Evolutionary conservation across 2,329 filamentous ascomycete species (phyloP).

Genomic region (Bipolaris bicolor): DNA sequence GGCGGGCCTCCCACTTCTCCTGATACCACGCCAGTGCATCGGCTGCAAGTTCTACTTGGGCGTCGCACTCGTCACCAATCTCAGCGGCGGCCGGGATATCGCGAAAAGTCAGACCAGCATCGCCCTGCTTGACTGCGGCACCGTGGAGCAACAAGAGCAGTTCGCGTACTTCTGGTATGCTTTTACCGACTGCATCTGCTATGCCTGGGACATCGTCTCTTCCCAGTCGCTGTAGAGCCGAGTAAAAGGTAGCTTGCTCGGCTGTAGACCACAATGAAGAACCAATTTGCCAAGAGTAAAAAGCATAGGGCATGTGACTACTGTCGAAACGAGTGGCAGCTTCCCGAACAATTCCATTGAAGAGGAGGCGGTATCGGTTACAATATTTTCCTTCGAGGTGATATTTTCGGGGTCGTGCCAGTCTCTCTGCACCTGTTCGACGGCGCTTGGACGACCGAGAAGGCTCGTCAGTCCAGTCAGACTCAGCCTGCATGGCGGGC

Average conservation of each 20-base stretch:
- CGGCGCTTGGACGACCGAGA: constrained; percentile 34
- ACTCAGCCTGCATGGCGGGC: no score
- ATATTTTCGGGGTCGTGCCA: constrained; percentile 24
- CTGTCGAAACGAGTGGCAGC: constrained; percentile 26
- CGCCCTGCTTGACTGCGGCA: constrained; percentile 48
- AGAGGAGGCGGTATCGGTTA: constrained; percentile 49
- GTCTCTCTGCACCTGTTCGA: constrained; percentile 27
- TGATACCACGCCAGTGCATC: constrained; percentile 70
- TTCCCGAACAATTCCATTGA: constrained; percentile 38
- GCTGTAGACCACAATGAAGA: constrained; percentile 69
- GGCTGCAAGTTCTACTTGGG: constrained; percentile 70
- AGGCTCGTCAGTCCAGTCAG: constrained; percentile 5
- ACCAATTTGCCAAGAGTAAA: constrained; percentile 66
- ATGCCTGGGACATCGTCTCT: constrained; percentile 67
- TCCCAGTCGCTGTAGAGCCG: constrained; percentile 68
- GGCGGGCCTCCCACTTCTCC: constrained; percentile 64
- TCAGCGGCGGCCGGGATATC: constrained; percentile 77
- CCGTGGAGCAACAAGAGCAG: constrained; percentile 70
- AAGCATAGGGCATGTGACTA: background rate
- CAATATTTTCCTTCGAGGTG: constrained; percentile 53
- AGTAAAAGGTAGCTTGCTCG: constrained; percentile 76
- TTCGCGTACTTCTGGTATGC: constrained; percentile 72
- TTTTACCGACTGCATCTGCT: constrained; percentile 70
- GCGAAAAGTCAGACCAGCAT: constrained; percentile 49
- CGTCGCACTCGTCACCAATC: constrained; percentile 68